Percentiles rank a stretch among this genome's conserved stretches.
Evolutionary conservation across 2,329 filamentous ascomycete genomes (phyloP).

Genomic region (Aspergillus sp.): DNA sequence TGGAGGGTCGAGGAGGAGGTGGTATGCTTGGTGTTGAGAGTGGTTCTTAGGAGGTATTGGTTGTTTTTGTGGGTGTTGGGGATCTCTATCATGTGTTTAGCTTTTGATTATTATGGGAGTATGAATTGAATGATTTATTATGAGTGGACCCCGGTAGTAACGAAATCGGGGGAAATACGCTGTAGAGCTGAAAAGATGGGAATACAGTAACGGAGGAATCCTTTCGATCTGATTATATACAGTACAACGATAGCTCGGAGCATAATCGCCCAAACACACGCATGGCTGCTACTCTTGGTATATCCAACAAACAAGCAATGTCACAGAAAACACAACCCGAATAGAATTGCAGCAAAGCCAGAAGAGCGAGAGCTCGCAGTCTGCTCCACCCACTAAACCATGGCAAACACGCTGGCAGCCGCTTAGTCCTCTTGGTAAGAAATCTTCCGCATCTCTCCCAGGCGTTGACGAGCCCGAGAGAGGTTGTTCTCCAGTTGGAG

Average conservation of each 20-base stretch:
- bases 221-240: background rate
- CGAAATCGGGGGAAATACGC: too few species aligned
- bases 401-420: background rate
- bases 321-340: background rate
- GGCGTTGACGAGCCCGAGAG: constrained; percentile 72
- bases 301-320: background rate
- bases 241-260: background rate
- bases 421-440: constrained; percentile 77
- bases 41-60: rapidly evolving
- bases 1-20: background rate
- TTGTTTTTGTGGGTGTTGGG: background rate
- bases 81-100: background rate
- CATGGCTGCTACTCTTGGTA: background rate
- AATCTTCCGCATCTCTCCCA: constrained; percentile 98
- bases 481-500: constrained; percentile 90
- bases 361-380: background rate
- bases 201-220: too few species aligned
- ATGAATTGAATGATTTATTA: too few species aligned
- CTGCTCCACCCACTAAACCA: background rate
- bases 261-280: background rate
- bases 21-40: background rate
- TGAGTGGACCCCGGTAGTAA: too few species aligned
- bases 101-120: too few species aligned
- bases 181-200: background rate
- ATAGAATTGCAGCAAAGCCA: background rate